Evolutionary conservation across 768 basidiomycete genomes (phyloP), one percentile per base, ranked within the genome.

Genomic region (Sistotremastrum niveocremeum): DNA sequence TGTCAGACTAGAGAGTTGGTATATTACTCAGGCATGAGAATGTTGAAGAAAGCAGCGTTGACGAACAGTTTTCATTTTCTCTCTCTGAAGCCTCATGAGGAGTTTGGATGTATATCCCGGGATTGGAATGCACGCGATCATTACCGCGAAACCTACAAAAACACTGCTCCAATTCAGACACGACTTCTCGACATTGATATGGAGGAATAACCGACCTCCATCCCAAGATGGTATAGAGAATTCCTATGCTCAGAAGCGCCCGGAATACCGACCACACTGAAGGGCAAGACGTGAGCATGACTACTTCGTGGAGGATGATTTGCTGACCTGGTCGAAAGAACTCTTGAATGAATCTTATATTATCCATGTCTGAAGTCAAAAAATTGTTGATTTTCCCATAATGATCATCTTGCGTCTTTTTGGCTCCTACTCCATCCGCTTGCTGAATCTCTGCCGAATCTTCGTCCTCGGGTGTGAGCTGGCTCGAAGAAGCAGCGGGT

Each of bases 351-450:
- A 55, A 52, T 11, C 55, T 41, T 10, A 64, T 44, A 36, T 20
- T 20, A 20, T 20, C 20, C 20, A 74, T 20, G 59, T 88, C 84
- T 2, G 78, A 77, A 6, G 82, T 77, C 34, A 84, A 73, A 4
- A 86, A 62, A 46, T 84, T 87, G 58, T 81, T 87, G 57, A 88
- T 78, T 56, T 76, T 82, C 7, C 86, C 84, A 35, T 77, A 20
- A 20, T 20, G 20, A 20, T 20, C 20, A 20, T 20, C 20, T 20
- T 20, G 20, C 20, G 20, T 20, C 20, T 20, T 20, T 20, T 20
- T 20, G 20, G 20, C 20, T 20, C 20, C 20, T 20, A 20, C 20
- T 20, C 20, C 20, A 20, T 20, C 20, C 20, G 20, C 20, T 20
- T 20, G 20, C 20, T 20, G 20, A 20, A 20, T 20, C 20, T 20